Evolutionary conservation across 2,329 filamentous ascomycete genomes (phyloP), one percentile per base, ranked within the genome.

Genomic region (Zymoseptoria crescenta): DNA sequence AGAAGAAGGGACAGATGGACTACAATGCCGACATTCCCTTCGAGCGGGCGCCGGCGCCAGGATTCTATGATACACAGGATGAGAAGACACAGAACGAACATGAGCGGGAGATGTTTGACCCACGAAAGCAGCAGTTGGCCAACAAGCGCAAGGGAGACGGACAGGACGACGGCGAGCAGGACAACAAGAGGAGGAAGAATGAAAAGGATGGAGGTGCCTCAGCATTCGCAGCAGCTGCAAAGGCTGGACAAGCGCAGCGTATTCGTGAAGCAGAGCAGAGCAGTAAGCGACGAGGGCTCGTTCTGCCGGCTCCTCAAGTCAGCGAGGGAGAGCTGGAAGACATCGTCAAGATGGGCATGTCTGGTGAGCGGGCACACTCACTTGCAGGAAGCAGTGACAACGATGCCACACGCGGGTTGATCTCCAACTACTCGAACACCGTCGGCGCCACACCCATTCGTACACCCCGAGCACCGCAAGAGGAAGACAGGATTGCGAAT

Each of bases 1-100:
- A 88, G 61, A 97, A 97, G 79, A 87, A 91, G 79, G 94, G 94
- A 0, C 88, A 97, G 78, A 99, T 99, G 91, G 94, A 99, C 75
- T 99, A 99, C 79, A 99, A 99, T 75, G 94, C 94, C 68, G 94
- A 99, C 68, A 96, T 99, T 65, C 94, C 94, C 0, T 97, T 99
- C 65, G 94, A 99, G 74, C 96, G 94, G 75, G 89, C 89, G 64
- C 87, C 94, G 0, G 87, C 88, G 0, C 79, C 86, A 21, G 94
- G 94, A 10, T 99, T 99, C 73, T 96, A 93, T 76, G 93, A 99
- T 72, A 99, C 94, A 0, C 80, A 80, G 3, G 91, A 96, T 13
- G 94, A 99, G 72, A 79, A 88, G 65, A 76, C 79, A 4, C 81
- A 80, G 65, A 99, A 99, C 73, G 93, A 99, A 74, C 83, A 83